Conservation (phyloP, 805 yeast species). For the Lipomyces sp. region DNA sequence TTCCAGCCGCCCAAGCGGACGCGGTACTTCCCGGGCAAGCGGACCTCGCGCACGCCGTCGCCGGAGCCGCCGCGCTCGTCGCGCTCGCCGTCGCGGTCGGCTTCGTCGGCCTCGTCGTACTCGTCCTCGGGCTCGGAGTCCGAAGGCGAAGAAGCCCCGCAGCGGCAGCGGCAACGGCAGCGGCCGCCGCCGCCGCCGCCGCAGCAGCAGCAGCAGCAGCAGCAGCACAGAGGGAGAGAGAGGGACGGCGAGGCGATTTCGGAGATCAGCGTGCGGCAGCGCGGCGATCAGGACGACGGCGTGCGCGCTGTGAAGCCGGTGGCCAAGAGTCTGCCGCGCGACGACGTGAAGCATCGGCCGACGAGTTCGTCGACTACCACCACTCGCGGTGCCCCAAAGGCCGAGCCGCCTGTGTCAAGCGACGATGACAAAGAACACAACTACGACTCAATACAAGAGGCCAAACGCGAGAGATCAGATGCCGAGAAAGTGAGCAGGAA, state of each 20-base stretch:
- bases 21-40: conserved; percentile 22
- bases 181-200: background rate
- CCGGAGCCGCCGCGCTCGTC: conserved; percentile 3
- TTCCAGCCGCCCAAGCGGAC: conserved; percentile 5
- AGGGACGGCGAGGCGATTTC: background rate
- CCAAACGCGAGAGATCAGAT: too few species aligned
- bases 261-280: background rate
- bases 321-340: too few species aligned
- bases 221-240: background rate
- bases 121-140: background rate
- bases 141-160: background rate
- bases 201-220: too few species aligned
- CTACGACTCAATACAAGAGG: too few species aligned
- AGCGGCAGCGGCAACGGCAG: too few species aligned
- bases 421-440: too few species aligned
- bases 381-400: background rate
- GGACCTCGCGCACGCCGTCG: conserved; percentile 23
- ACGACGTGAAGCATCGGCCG: too few species aligned
- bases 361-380: background rate
- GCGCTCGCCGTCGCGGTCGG: too few species aligned
- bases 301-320: too few species aligned
- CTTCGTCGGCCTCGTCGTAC: background rate
- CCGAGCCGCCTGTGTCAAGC: background rate
- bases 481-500: background rate
- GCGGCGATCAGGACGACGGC: too few species aligned